A percentile compares a stretch with the other conserved stretches of the same genome.
Conservation (phyloP, 2,329 filamentous ascomycete species). For the Xylariaceae sp. region DNA sequence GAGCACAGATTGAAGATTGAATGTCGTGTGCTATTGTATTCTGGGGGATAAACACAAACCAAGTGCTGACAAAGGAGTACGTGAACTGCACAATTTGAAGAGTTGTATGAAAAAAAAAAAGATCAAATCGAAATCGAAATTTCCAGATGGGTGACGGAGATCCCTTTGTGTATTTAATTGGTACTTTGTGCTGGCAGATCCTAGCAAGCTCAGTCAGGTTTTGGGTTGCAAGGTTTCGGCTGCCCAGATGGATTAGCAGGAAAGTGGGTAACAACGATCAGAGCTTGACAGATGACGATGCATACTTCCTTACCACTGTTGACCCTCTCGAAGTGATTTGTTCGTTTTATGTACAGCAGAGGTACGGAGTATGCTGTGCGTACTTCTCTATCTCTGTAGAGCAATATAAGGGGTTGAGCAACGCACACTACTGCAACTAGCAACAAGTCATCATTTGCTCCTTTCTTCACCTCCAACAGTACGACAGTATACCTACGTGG, state of each 20-base stretch:
- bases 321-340: slow-evolving; percentile 10
- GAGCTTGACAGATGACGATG: slow-evolving; percentile 3
- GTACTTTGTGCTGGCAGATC: too few species aligned
- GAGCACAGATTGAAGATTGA: too few species aligned
- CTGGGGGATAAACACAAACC: too few species aligned
- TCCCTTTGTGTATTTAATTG: background rate
- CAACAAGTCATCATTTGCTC: background rate
- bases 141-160: too few species aligned
- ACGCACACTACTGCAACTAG: slow-evolving; percentile 11
- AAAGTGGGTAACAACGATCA: background rate
- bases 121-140: too few species aligned
- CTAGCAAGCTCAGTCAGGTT: background rate
- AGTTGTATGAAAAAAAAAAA: too few species aligned
- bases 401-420: slow-evolving; percentile 4
- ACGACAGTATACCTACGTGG: background rate
- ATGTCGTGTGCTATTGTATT: too few species aligned
- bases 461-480: background rate
- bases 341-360: slow-evolving; percentile 8
- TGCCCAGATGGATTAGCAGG: background rate
- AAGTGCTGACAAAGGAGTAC: too few species aligned
- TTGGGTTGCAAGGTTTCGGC: slow-evolving; percentile 3
- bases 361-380: too few species aligned
- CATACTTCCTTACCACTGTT: too few species aligned
- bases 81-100: too few species aligned
- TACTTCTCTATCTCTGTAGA: too few species aligned